Percentiles rank a stretch among this genome's conserved stretches.
Conservation (phyloP, 306 rosid genomes). For the Cucurbita argyrosperma region DNA sequence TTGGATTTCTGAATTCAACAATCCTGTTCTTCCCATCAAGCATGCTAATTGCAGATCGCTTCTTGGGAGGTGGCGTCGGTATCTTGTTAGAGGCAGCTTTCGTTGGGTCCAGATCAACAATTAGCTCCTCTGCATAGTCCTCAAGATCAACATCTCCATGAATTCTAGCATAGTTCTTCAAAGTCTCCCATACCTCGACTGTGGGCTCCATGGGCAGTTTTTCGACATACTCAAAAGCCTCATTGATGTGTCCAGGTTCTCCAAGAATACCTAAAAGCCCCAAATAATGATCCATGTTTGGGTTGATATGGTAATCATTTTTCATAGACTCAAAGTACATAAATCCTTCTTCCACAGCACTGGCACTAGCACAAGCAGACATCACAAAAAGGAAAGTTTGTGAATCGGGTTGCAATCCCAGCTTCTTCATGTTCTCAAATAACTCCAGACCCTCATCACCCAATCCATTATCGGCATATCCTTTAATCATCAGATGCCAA, state of each 20-base stretch:
- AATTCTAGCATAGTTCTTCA: slow-evolving; percentile 47
- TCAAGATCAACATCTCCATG: slow-evolving; percentile 81
- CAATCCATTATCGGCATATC: slow-evolving; percentile 48
- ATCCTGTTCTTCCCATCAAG: slow-evolving; percentile 63
- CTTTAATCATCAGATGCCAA: slow-evolving; percentile 67
- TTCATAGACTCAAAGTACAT: slow-evolving; percentile 58
- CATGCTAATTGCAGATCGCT: slow-evolving; percentile 48
- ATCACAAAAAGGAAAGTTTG: slow-evolving; percentile 59
- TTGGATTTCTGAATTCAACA: slow-evolving; percentile 49
- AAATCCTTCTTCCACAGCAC: slow-evolving; percentile 71
- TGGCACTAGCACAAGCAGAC: slow-evolving; percentile 72
- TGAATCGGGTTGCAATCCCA: slow-evolving; percentile 39
- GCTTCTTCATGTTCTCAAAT: slow-evolving; percentile 67
- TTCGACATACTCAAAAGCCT: slow-evolving; percentile 51
- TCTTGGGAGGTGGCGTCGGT: slow-evolving; percentile 66
- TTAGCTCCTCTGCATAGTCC: slow-evolving; percentile 57
- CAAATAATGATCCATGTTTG: slow-evolving; percentile 46
- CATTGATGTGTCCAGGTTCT: slow-evolving; percentile 58
- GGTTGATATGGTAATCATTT: slow-evolving; percentile 43
- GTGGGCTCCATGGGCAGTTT: slow-evolving; percentile 52
- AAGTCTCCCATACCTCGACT: slow-evolving; percentile 39
- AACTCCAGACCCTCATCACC: slow-evolving; percentile 83
- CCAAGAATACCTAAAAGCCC: slow-evolving; percentile 72
- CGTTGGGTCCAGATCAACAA: slow-evolving; percentile 48
- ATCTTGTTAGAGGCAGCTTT: slow-evolving; percentile 39